A percentile compares a stretch with the other conserved stretches of the same genome.
Evolutionary conservation across 2,329 filamentous ascomycete species (phyloP).

Genomic region (Akanthomyces muscarius): DNA sequence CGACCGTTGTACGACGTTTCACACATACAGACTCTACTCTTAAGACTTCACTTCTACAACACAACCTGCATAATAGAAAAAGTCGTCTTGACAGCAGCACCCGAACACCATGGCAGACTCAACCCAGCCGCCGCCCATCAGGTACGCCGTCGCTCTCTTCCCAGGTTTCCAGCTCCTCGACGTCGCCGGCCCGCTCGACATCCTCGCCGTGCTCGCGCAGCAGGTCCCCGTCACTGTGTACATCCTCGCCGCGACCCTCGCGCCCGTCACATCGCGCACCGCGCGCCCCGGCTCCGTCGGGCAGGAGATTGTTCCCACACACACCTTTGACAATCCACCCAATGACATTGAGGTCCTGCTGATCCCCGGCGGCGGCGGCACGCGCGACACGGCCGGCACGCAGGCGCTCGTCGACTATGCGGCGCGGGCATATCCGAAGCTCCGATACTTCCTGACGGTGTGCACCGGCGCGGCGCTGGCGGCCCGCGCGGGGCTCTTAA

Average conservation of each 20-base stretch:
- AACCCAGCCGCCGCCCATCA: conserved; percentile 16
- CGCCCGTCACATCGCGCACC: conserved; percentile 28
- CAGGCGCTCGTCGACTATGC: conserved; percentile 39
- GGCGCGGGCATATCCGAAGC: conserved; percentile 33
- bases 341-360: conserved; percentile 36
- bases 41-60: too few species aligned
- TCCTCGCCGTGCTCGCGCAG: conserved; percentile 29
- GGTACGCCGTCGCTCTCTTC: conserved; percentile 33
- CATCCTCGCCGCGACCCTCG: conserved; percentile 26
- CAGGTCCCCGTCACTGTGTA: conserved; percentile 24
- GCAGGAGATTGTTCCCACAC: conserved; percentile 32
- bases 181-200: conserved; percentile 38
- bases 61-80: too few species aligned
- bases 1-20: too few species aligned
- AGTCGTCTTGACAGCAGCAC: too few species aligned
- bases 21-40: too few species aligned
- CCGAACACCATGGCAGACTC: background rate
- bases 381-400: conserved; percentile 24
- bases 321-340: conserved; percentile 33
- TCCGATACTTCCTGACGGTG: conserved; percentile 54
- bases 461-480: conserved; percentile 57
- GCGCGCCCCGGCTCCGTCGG: conserved; percentile 24
- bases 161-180: conserved; percentile 36
- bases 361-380: conserved; percentile 36
- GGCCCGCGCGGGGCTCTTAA: conserved; percentile 52